Conservation (phyloP, 1,139 yeast genomes). For the Hemisphaericaspora lyxosophila region DNA sequence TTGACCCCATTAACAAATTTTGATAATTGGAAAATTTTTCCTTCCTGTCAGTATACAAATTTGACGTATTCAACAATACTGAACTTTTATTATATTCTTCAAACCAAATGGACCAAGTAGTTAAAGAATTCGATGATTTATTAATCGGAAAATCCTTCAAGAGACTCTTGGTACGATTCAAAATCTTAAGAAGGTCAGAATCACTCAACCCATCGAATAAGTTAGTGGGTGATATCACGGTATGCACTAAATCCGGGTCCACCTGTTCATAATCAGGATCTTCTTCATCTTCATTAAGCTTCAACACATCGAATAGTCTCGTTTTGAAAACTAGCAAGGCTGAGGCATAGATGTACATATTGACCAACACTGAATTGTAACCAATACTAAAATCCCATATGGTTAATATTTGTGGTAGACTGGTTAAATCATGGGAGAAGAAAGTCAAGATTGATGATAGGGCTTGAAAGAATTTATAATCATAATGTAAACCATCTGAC, state of each 20-base stretch:
- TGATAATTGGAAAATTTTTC: conserved; percentile 4
- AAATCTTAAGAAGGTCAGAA: conserved; percentile 34
- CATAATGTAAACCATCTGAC: conserved; percentile 33
- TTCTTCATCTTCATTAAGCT: conserved; percentile 13
- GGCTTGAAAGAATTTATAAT: conserved; percentile 55
- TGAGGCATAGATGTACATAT: conserved; percentile 58
- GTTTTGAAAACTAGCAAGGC: conserved; percentile 44
- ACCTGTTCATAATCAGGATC: conserved; percentile 19
- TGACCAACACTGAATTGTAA: conserved; percentile 42
- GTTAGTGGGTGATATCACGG: conserved; percentile 34
- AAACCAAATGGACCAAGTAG: conserved; percentile 40
- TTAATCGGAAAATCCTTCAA: conserved; percentile 29
- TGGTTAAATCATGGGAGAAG: conserved; percentile 69
- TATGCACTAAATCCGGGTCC: conserved; percentile 48
- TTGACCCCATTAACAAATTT: conserved; percentile 1
- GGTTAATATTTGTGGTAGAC: conserved; percentile 48
- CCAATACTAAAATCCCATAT: conserved; percentile 67
- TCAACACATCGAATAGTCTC: conserved; percentile 33
- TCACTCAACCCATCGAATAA: conserved; percentile 33
- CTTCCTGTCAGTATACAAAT: conserved; percentile 3
- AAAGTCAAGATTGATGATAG: conserved; percentile 76
- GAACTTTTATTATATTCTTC: conserved; percentile 28
- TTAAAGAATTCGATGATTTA: conserved; percentile 22
- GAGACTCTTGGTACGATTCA: conserved; percentile 32
- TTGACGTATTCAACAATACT: conserved; percentile 27